A percentile compares a stretch with the other conserved stretches of the same genome.
Evolutionary conservation across 805 yeast genomes (phyloP).

Genomic region (Pichia exigua): DNA sequence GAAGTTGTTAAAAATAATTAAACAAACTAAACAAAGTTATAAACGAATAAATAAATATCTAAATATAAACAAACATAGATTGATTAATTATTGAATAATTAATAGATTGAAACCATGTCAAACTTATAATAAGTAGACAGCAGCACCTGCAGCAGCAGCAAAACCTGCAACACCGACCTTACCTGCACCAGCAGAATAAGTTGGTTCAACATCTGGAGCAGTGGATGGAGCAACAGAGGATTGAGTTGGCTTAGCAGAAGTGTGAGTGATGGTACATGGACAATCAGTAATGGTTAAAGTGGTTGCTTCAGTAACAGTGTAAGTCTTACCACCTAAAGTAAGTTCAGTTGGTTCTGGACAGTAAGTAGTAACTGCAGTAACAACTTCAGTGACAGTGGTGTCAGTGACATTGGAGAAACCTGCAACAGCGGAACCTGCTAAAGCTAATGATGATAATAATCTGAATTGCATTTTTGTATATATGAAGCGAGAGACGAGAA

Average conservation of each 20-base stretch:
- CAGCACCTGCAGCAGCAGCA: slow-evolving; percentile 32
- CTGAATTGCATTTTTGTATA: slow-evolving; percentile 29
- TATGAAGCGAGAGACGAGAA: slow-evolving; percentile 26
- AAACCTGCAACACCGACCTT: slow-evolving; percentile 33
- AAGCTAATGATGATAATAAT: slow-evolving; percentile 28
- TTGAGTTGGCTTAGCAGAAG: slow-evolving; percentile 12
- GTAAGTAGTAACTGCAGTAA: slow-evolving; percentile 71
- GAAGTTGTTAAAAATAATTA: background rate
- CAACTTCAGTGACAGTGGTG: slow-evolving; percentile 49
- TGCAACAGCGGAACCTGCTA: slow-evolving; percentile 36
- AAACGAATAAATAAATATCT: background rate
- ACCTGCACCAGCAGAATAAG: slow-evolving; percentile 26
- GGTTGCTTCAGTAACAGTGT: slow-evolving; percentile 71
- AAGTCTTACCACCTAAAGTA: slow-evolving; percentile 57
- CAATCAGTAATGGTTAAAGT: slow-evolving; percentile 81
- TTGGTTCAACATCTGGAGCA: slow-evolving; percentile 15
- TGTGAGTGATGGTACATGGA: slow-evolving; percentile 59
- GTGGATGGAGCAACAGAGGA: slow-evolving; percentile 13
- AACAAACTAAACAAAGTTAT: background rate
- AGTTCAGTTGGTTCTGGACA: slow-evolving; percentile 71
- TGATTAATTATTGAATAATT: background rate
- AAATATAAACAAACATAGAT: slow-evolving; percentile 2
- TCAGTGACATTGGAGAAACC: slow-evolving; percentile 39
- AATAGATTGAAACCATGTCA: background rate
- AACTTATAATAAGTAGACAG: slow-evolving; percentile 34